These are phyloP conservation scores for Rhizopus stolonifer DNA, from an alignment of 371 early-diverging fungal genomes.

Conservation along the genomic window DNA sequence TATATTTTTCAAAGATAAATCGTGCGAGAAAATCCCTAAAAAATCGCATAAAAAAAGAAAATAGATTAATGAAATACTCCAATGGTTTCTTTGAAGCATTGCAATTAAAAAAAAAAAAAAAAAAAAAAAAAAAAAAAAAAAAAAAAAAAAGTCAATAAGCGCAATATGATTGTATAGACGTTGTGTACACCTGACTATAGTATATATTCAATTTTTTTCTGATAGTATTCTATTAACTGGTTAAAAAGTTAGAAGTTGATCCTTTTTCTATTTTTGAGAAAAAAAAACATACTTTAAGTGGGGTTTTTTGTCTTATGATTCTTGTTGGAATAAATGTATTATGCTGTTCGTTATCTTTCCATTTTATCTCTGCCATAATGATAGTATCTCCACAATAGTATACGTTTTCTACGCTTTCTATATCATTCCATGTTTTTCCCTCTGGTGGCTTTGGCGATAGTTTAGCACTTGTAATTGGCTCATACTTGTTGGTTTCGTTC, in stretches of 20 bases:
- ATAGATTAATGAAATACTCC: no score
- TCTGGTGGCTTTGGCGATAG: conserved; percentile 15
- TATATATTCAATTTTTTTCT: conserved; percentile 6
- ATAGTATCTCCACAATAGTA: conserved; percentile 6
- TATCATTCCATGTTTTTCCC: conserved; percentile 16
- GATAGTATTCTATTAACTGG: conserved; percentile 15
- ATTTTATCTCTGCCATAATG: conserved; percentile 22
- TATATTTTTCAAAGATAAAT: no score
- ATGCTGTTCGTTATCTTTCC: conserved; percentile 1
- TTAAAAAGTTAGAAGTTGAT: no score
- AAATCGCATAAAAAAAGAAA: no score
- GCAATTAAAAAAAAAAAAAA: no score
- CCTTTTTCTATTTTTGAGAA: no score
- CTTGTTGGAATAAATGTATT: conserved; percentile 19
- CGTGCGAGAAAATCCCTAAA: no score
- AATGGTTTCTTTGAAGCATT: no score
- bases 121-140: no score
- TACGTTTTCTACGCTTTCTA: conserved; percentile 13
- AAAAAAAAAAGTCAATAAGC: background rate
- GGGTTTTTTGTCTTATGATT: conserved; percentile 9
- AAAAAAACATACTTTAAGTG: conserved; percentile 11
- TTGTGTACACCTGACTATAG: no score
- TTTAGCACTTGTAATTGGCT: conserved; percentile 3
- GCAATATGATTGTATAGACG: background rate
- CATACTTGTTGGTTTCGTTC: background rate